Conservation (phyloP, 805 yeast species). For the Candida coquimbonensis region DNA sequence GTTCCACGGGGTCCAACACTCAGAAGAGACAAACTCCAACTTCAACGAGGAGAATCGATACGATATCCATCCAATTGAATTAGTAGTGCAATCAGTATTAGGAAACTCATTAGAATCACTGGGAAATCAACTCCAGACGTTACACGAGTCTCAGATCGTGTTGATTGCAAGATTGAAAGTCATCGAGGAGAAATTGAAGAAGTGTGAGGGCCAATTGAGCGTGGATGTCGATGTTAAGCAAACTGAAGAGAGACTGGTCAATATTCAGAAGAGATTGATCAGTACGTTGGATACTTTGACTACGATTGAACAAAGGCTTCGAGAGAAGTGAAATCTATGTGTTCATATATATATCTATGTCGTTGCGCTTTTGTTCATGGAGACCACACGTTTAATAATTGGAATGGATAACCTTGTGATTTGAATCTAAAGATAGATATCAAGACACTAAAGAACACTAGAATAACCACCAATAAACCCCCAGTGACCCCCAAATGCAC, state of each 20-base stretch:
- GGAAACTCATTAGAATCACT: constrained; percentile 48
- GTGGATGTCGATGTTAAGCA: constrained; percentile 12
- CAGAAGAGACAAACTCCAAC: neutral
- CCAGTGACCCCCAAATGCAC: constrained; percentile 44
- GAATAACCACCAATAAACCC: constrained; percentile 36
- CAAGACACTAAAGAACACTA: constrained; percentile 55
- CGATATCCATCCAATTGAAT: constrained; percentile 52
- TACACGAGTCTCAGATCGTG: constrained; percentile 52
- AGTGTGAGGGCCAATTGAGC: constrained; percentile 22
- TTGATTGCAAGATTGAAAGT: constrained; percentile 41
- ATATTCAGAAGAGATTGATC: constrained; percentile 20
- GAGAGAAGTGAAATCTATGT: neutral
- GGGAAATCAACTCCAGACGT: constrained; percentile 41
- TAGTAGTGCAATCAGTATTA: constrained; percentile 48
- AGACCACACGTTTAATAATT: constrained; percentile 37
- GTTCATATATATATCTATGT: neutral
- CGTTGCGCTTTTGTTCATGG: constrained; percentile 8
- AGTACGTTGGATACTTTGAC: constrained; percentile 25
- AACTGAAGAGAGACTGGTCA: constrained; percentile 19
- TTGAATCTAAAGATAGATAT: constrained; percentile 64
- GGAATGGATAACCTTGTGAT: constrained; percentile 71
- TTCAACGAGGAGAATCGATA: neutral
- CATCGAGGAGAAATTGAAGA: constrained; percentile 29
- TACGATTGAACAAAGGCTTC: constrained; percentile 27
- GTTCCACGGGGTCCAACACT: constrained; percentile 6